Conservation (phyloP, 768 basidiomycete genomes). For the Tricholoma terreum region DNA sequence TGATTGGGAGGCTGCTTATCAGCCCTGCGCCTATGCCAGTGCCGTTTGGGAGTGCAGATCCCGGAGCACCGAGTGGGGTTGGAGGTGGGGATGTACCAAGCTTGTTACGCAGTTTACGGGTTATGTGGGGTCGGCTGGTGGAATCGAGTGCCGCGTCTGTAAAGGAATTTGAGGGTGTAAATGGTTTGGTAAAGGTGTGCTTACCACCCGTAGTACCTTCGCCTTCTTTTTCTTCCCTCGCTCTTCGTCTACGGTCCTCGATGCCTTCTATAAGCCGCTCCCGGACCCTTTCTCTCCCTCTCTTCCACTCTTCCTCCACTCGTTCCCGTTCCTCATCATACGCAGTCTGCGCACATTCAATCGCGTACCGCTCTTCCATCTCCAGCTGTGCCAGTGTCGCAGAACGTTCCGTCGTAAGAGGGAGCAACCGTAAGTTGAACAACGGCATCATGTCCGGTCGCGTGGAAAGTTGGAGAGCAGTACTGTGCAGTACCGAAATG, state of each 20-base stretch:
- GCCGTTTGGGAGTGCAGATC: conserved; percentile 36
- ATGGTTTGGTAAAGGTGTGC: conserved; percentile 20
- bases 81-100: conserved; percentile 75
- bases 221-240: conserved; percentile 86
- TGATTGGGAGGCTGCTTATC: conserved; percentile 53
- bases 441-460: conserved; percentile 63
- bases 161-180: conserved; percentile 1
- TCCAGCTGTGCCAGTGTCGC: conserved; percentile 65
- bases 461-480: conserved; percentile 60
- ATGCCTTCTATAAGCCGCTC: conserved; percentile 82
- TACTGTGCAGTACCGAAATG: conserved; percentile 56
- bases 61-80: conserved; percentile 52
- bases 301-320: conserved; percentile 81
- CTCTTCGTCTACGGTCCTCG: conserved; percentile 74
- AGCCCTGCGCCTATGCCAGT: conserved; percentile 30
- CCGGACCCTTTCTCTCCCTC: conserved; percentile 69
- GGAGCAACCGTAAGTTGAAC: conserved; percentile 72
- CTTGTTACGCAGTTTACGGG: conserved; percentile 82
- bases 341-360: conserved; percentile 63
- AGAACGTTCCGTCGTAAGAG: conserved; percentile 72
- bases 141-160: conserved; percentile 72
- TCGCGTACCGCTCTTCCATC: conserved; percentile 64
- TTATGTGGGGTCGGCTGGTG: conserved; percentile 76
- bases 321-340: conserved; percentile 76
- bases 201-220: conserved; percentile 73